Conservation (phyloP, 257 asterid genomes). For the Ehretia macrophylla region DNA sequence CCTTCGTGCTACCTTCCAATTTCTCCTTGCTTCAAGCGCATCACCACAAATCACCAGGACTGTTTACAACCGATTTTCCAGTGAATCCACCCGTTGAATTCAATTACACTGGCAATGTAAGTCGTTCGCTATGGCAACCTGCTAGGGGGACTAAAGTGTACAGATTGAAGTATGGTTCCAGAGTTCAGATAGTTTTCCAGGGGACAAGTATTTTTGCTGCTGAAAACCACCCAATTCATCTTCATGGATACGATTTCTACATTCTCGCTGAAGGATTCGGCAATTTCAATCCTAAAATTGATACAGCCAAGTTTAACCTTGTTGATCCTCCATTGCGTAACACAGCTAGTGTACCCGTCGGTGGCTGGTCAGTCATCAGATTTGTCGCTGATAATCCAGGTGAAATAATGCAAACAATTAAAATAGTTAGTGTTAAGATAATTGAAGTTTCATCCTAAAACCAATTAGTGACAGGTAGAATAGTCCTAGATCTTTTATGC, state of each 20-base stretch:
- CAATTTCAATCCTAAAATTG: conserved; percentile 55
- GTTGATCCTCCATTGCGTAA: conserved; percentile 81
- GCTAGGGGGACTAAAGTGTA: conserved; percentile 53
- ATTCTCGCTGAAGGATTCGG: conserved; percentile 88
- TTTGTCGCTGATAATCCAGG: conserved; percentile 96
- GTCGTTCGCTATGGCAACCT: conserved; percentile 82
- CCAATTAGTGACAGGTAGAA: too few relatives aligned
- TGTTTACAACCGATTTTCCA: conserved; percentile 77
- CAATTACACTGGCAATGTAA: conserved; percentile 82
- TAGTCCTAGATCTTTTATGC: too few relatives aligned
- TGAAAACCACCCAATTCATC: conserved; percentile 92
- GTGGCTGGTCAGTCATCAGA: conserved; percentile 90
- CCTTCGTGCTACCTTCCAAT: conserved; percentile 74
- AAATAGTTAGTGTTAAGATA: background rate
- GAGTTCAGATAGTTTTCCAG: conserved; percentile 75
- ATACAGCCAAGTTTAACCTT: conserved; percentile 64
- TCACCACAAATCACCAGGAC: conserved; percentile 70
- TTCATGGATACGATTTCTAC: conserved; percentile 86
- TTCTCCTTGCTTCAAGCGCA: conserved; percentile 78
- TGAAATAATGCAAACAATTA: conserved; percentile 6
- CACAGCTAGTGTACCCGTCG: conserved; percentile 78
- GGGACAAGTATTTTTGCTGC: conserved; percentile 77
- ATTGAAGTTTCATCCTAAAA: too few relatives aligned
- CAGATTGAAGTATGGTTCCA: conserved; percentile 57
- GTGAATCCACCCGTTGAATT: conserved; percentile 54